A percentile compares a stretch with the other conserved stretches of the same genome.
Evolutionary conservation across 208 protist species (phyloP).

Genomic region (Leptomonas pyrrhocoris): DNA sequence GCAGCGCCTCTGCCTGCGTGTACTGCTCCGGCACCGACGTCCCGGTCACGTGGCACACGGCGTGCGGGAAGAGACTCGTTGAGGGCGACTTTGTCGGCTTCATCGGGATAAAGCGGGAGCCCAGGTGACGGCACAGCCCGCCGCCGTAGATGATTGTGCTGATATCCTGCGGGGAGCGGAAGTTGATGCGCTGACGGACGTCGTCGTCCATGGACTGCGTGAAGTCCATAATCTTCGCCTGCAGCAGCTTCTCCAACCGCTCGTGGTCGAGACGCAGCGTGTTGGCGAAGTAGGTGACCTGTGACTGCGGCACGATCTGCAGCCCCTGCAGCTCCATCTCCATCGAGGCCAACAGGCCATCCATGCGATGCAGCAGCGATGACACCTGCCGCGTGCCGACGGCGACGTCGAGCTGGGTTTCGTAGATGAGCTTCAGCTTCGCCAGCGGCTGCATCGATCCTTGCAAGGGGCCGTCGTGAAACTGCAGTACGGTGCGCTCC

Average conservation of each 20-base stretch:
- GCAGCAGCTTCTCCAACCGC: constrained; percentile 80
- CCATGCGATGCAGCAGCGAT: constrained; percentile 89
- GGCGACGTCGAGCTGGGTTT: constrained; percentile 86
- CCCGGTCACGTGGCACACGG: constrained; percentile 68
- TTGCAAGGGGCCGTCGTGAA: constrained; percentile 75
- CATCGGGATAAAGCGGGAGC: constrained; percentile 67
- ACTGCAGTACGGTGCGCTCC: constrained; percentile 86
- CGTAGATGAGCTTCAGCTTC: constrained; percentile 90
- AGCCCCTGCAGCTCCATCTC: constrained; percentile 92
- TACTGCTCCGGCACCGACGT: constrained; percentile 70
- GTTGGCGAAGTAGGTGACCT: constrained; percentile 71
- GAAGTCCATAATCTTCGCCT: constrained; percentile 88
- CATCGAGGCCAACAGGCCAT: constrained; percentile 87
- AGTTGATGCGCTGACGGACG: constrained; percentile 87
- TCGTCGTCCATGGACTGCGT: constrained; percentile 84
- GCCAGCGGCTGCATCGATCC: constrained; percentile 65
- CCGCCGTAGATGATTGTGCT: constrained; percentile 92
- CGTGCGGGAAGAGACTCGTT: constrained; percentile 81
- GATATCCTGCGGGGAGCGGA: constrained; percentile 88
- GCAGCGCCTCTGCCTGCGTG: constrained; percentile 51
- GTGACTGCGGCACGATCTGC: constrained; percentile 71
- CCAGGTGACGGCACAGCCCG: constrained; percentile 79
- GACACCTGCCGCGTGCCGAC: constrained; percentile 79
- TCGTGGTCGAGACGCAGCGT: constrained; percentile 69
- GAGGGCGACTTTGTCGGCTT: constrained; percentile 59